Conservation (phyloP, 345 rosid species). For the Odontarrhena argentea region DNA sequence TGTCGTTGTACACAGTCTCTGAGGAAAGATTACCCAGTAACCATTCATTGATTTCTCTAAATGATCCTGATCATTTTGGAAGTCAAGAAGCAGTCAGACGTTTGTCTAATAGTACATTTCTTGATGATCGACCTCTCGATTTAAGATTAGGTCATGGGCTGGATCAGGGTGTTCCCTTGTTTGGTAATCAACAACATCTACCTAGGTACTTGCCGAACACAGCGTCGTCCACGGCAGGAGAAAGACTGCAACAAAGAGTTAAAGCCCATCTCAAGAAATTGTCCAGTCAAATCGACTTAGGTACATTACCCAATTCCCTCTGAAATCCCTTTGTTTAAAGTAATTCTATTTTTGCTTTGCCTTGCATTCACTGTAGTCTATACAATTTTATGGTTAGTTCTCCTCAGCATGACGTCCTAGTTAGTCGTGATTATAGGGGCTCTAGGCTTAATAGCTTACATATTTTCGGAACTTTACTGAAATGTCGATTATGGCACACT, state of each 20-base stretch:
- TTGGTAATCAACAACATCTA: constrained; percentile 49
- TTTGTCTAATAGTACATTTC: constrained; percentile 31
- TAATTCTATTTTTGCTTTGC: not conserved
- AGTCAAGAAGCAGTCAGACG: constrained; percentile 46
- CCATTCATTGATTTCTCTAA: constrained; percentile 46
- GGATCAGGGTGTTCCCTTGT: constrained; percentile 41
- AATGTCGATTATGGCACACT: not conserved
- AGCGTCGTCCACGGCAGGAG: constrained; percentile 51
- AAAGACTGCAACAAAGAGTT: constrained; percentile 73
- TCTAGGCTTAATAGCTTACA: no score
- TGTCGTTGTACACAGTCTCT: constrained; percentile 37
- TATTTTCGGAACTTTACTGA: no score
- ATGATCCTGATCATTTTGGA: constrained; percentile 50
- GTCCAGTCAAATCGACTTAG: constrained; percentile 61
- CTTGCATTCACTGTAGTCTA: not conserved
- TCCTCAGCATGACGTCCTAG: not conserved
- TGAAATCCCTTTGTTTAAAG: constrained; percentile 20
- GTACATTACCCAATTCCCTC: constrained; percentile 43
- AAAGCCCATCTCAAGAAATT: constrained; percentile 68
- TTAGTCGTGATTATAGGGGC: not conserved
- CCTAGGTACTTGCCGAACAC: constrained; percentile 51
- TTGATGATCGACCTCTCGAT: constrained; percentile 43
- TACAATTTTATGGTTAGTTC: not conserved
- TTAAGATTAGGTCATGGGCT: constrained; percentile 57
- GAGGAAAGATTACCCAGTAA: constrained; percentile 50